These are phyloP conservation scores for Fistulifera solaris DNA, from an alignment of 108 stramenopile genomes.

Conservation along the genomic window DNA sequence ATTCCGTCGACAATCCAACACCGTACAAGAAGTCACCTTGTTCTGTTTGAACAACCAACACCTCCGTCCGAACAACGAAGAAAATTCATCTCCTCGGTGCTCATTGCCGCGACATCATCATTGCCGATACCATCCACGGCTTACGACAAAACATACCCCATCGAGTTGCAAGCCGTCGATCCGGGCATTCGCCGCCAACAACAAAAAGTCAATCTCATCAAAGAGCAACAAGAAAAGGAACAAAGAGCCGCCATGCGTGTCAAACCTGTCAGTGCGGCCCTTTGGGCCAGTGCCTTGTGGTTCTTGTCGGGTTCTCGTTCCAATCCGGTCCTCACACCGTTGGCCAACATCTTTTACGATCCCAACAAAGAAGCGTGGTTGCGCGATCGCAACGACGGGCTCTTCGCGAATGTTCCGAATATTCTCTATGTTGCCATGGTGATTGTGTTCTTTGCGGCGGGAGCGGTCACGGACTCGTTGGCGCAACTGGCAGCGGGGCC, in stretches of 20 bases:
- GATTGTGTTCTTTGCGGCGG: constrained; percentile 42
- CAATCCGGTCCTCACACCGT: constrained; percentile 62
- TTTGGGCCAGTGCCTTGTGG: constrained; percentile 70
- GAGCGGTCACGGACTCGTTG: constrained; percentile 44
- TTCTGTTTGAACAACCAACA: too few relatives aligned
- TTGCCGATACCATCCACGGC: constrained; percentile 23
- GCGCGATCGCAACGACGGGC: constrained; percentile 66
- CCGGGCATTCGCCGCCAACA: neutral
- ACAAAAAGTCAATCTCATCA: constrained; percentile 4
- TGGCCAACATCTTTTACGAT: constrained; percentile 71
- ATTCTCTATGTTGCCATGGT: constrained; percentile 35
- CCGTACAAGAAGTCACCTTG: too few relatives aligned
- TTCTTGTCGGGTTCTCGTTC: constrained; percentile 56
- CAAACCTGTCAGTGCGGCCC: constrained; percentile 34
- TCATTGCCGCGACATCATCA: neutral
- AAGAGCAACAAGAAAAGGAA: constrained; percentile 25
- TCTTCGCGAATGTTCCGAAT: constrained; percentile 53
- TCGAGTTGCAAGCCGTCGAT: constrained; percentile 26
- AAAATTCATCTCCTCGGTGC: neutral
- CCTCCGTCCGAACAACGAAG: too few relatives aligned
- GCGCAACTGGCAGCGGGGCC: constrained; percentile 56
- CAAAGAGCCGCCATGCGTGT: constrained; percentile 22
- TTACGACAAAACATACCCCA: constrained; percentile 42
- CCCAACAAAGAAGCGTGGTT: constrained; percentile 51
- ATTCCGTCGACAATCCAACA: too few relatives aligned